Conservation (phyloP, 2,329 filamentous ascomycete genomes). For the Byssoonygena ceratinophila region DNA sequence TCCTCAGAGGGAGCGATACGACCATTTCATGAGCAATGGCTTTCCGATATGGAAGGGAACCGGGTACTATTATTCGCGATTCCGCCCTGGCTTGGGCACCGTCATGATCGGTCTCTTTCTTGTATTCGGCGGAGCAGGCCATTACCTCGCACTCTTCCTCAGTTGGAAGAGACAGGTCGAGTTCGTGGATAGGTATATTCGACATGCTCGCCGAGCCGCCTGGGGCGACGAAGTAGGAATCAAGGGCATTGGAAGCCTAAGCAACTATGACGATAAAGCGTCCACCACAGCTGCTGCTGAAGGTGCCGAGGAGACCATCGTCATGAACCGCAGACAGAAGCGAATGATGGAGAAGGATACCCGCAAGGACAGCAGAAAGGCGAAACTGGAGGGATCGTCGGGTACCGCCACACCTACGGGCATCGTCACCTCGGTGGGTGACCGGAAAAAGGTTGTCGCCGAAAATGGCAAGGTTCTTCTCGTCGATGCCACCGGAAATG, state of each 20-base stretch:
- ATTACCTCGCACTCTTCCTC: constrained; percentile 78
- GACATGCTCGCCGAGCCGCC: constrained; percentile 73
- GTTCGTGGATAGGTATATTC: constrained; percentile 85
- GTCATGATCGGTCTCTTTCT: constrained; percentile 74
- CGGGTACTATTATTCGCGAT: constrained; percentile 94
- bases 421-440: constrained; percentile 46
- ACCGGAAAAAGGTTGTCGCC: constrained; percentile 78
- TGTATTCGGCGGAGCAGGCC: constrained; percentile 69
- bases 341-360: constrained; percentile 78
- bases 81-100: constrained; percentile 77
- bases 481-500: constrained; percentile 82
- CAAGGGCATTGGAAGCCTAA: constrained; percentile 56
- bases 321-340: constrained; percentile 76
- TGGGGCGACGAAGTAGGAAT: constrained; percentile 74
- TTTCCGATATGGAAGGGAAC: constrained; percentile 96
- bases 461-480: constrained; percentile 93
- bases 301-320: constrained; percentile 34
- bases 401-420: constrained; percentile 46
- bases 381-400: constrained; percentile 27
- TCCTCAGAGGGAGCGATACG: constrained; percentile 71
- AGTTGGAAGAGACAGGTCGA: constrained; percentile 82
- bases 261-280: constrained; percentile 27
- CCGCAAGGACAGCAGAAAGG: constrained; percentile 52
- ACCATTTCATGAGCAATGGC: constrained; percentile 84
- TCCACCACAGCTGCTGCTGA: constrained; percentile 35